Percentiles rank a stretch among this genome's conserved stretches.
Conservation (phyloP, 129 eudicot species). For the Lonicera japonica region DNA sequence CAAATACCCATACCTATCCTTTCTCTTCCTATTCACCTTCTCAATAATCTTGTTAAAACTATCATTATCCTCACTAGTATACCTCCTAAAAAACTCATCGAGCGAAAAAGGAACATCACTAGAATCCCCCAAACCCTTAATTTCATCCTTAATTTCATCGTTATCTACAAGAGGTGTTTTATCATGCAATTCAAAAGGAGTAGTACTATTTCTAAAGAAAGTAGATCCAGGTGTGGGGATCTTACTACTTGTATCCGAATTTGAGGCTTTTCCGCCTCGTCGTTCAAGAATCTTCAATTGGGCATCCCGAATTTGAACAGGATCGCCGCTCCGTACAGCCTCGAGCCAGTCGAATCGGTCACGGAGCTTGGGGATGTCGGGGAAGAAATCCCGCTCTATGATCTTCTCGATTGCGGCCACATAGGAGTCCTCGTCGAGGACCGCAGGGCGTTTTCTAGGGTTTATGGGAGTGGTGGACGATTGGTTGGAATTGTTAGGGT, state of each 20-base stretch:
- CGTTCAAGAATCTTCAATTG: constrained; percentile 85
- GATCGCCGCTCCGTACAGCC: constrained; percentile 74
- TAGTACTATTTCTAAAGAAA: constrained; percentile 48
- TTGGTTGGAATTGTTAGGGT: constrained; percentile 32
- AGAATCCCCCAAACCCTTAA: constrained; percentile 10
- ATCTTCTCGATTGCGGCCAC: constrained; percentile 91
- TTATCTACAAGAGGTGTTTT: constrained; percentile 24
- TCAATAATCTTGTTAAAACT: constrained; percentile 70
- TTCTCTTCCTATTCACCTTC: constrained; percentile 68
- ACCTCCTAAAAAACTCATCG: constrained; percentile 74
- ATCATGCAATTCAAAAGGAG: constrained; percentile 50
- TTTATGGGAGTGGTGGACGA: constrained; percentile 12
- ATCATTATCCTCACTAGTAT: constrained; percentile 91
- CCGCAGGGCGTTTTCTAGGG: constrained; percentile 54
- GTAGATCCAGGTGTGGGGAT: constrained; percentile 68
- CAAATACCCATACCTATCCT: constrained; percentile 59
- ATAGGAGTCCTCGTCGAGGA: constrained; percentile 81
- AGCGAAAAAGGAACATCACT: constrained; percentile 36
- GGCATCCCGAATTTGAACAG: constrained; percentile 78
- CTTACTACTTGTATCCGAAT: constrained; percentile 28
- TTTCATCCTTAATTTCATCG: constrained; percentile 23
- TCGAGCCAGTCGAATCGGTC: constrained; percentile 95
- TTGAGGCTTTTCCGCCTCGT: constrained; percentile 35
- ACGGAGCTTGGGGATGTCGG: constrained; percentile 83
- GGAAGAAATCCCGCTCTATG: constrained; percentile 90